Evolutionary conservation across 257 asterid species (phyloP).

Genomic region (Capsicum rhomboideum): DNA sequence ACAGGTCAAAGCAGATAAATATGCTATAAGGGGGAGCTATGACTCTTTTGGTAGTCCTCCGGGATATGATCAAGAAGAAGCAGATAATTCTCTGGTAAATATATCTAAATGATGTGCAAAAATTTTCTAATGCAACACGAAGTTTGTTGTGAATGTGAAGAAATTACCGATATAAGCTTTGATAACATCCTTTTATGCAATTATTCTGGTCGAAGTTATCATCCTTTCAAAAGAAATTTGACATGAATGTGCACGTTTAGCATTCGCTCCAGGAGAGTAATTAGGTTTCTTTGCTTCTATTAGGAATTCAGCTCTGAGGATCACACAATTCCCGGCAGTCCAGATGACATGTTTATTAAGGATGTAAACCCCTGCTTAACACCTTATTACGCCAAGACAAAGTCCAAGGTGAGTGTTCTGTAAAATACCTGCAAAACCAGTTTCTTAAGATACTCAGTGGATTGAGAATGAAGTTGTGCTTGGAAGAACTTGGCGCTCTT

Average conservation of each 20-base stretch:
- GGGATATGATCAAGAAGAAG: constrained; percentile 68
- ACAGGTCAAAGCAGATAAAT: constrained; percentile 91
- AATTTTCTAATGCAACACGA: not conserved
- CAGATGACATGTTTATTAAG: constrained; percentile 79
- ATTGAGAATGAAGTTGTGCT: too few relatives aligned
- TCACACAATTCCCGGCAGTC: constrained; percentile 62
- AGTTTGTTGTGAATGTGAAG: not conserved
- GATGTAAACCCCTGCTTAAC: constrained; percentile 96
- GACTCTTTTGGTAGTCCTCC: constrained; percentile 49
- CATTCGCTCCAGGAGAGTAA: not conserved
- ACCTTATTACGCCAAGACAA: constrained; percentile 58
- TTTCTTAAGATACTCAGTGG: too few relatives aligned
- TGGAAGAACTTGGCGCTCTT: too few relatives aligned
- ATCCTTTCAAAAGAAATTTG: not conserved
- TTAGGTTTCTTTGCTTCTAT: not conserved
- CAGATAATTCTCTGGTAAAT: constrained; percentile 67
- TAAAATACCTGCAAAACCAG: not conserved
- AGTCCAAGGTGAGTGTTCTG: constrained; percentile 53
- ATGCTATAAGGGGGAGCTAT: constrained; percentile 40
- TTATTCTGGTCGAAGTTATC: not conserved
- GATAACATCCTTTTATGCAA: not conserved
- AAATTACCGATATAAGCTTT: not conserved
- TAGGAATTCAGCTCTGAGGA: constrained; percentile 75
- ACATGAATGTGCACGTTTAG: constrained; percentile 19
- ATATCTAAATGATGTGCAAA: not conserved